phyloP scores from a whole-genome alignment of 2,329 filamentous ascomycete species.

The Bipolaris zeicola region DNA sequence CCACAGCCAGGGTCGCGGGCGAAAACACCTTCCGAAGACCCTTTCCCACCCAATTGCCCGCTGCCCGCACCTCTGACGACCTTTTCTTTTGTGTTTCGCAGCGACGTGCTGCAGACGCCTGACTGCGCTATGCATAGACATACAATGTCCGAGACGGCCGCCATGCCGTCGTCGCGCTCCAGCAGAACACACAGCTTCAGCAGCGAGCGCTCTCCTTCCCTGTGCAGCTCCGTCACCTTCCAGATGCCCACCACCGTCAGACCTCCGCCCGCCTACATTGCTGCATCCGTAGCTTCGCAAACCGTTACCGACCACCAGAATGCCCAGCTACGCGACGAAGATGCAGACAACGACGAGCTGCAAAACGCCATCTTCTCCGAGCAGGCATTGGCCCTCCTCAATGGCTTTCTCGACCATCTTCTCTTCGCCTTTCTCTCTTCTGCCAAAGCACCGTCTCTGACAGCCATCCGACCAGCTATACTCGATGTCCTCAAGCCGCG shows the following conservation, averaged over 20 bases:
- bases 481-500: constrained; percentile 86
- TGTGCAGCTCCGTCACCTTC: constrained; percentile 56
- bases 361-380: constrained; percentile 75
- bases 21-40: constrained; percentile 11
- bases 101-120: constrained; percentile 2
- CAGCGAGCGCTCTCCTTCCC: constrained; percentile 69
- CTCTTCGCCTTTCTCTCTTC: constrained; percentile 86
- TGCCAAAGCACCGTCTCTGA: constrained; percentile 77
- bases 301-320: constrained; percentile 90
- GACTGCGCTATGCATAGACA: constrained; percentile 41
- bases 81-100: constrained; percentile 9
- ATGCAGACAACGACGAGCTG: constrained; percentile 63
- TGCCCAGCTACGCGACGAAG: constrained; percentile 71
- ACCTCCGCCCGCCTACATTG: constrained; percentile 86
- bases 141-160: constrained; percentile 42
- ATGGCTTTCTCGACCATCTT: constrained; percentile 91
- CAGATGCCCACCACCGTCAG: constrained; percentile 71
- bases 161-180: constrained; percentile 44
- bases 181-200: constrained; percentile 63
- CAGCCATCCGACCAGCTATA: constrained; percentile 78
- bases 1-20: constrained; percentile 23
- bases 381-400: constrained; percentile 77
- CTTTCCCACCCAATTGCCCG: neutral
- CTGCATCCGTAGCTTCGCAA: constrained; percentile 83
- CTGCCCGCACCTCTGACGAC: neutral